These are phyloP conservation scores for Pichia sp. DNA, from an alignment of 1,139 yeast species.

Conservation along the genomic window DNA sequence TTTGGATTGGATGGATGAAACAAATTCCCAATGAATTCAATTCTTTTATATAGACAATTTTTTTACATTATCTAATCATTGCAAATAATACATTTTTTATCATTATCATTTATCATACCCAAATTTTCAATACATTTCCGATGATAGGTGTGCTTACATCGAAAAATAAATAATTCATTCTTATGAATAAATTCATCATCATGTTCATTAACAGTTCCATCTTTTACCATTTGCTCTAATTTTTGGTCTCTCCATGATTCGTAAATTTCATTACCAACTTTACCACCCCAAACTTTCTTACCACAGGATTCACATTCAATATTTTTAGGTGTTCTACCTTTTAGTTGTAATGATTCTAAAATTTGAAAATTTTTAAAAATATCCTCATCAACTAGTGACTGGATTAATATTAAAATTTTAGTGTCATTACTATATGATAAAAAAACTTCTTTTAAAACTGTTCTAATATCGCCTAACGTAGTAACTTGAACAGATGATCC, in stretches of 20 bases:
- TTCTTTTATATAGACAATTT: neutral
- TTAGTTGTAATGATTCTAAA: conserved; percentile 35
- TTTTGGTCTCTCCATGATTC: conserved; percentile 40
- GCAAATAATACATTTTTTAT: conserved; percentile 29
- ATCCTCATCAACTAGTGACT: conserved; percentile 49
- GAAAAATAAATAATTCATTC: conserved; percentile 40
- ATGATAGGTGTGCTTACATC: conserved; percentile 68
- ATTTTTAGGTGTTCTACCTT: conserved; percentile 57
- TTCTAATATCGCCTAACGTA: conserved; percentile 51
- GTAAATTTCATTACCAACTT: conserved; percentile 38
- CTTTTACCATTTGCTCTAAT: conserved; percentile 15
- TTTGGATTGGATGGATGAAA: conserved; percentile 84
- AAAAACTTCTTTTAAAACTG: conserved; percentile 56
- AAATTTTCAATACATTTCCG: conserved; percentile 46
- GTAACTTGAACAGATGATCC: conserved; percentile 36
- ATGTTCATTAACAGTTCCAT: conserved; percentile 4
- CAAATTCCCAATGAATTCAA: conserved; percentile 15
- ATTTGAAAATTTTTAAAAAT: conserved; percentile 41
- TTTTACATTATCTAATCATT: conserved; percentile 4
- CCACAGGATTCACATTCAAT: conserved; percentile 70
- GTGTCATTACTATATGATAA: conserved; percentile 61
- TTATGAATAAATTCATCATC: conserved; percentile 3
- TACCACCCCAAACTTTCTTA: conserved; percentile 56
- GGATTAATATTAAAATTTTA: conserved; percentile 47
- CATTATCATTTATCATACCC: conserved; percentile 30